A percentile compares a stretch with the other conserved stretches of the same genome.
phyloP scores from a whole-genome alignment of 805 yeast species.

The Sugiyamaella floridensis region DNA sequence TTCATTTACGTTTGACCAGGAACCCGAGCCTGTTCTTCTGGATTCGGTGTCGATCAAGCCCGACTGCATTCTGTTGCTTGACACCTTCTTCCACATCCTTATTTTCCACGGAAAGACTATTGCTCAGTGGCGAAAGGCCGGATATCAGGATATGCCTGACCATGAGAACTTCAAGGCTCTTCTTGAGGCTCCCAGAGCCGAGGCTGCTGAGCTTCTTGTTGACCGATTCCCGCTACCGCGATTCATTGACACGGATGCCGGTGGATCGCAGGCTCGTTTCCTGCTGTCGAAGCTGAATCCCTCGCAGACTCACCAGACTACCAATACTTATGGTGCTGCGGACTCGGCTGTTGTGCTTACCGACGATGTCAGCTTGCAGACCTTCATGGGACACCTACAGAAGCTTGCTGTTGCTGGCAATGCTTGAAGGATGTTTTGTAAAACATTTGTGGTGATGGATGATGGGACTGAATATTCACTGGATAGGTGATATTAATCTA shows the following conservation, averaged over 20 bases:
- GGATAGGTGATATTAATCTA: neutral
- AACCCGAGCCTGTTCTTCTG: conserved; percentile 82
- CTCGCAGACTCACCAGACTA: conserved; percentile 69
- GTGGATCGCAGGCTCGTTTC: conserved; percentile 98
- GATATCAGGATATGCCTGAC: conserved; percentile 86
- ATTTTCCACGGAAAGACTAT: conserved; percentile 93
- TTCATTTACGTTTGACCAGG: conserved; percentile 74
- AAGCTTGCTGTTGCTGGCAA: conserved; percentile 67
- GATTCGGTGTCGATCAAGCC: conserved; percentile 91
- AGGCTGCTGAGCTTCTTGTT: conserved; percentile 83
- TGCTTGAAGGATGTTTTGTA: neutral
- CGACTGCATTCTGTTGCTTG: conserved; percentile 78
- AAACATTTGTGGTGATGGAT: neutral
- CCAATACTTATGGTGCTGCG: conserved; percentile 46
- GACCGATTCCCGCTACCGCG: conserved; percentile 98
- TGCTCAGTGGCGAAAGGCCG: conserved; percentile 93
- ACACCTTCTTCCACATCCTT: conserved; percentile 93
- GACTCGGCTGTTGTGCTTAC: conserved; percentile 78
- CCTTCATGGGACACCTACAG: conserved; percentile 90
- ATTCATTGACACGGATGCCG: conserved; percentile 95
- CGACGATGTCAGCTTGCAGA: conserved; percentile 92
- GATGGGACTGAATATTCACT: neutral
- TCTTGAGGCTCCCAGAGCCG: conserved; percentile 82
- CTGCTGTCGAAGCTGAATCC: conserved; percentile 92
- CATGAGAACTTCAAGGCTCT: conserved; percentile 81